Evolutionary conservation across 1,284 basidiomycete species (phyloP).

Genomic region (Apiotrichum akiyoshidainum): DNA sequence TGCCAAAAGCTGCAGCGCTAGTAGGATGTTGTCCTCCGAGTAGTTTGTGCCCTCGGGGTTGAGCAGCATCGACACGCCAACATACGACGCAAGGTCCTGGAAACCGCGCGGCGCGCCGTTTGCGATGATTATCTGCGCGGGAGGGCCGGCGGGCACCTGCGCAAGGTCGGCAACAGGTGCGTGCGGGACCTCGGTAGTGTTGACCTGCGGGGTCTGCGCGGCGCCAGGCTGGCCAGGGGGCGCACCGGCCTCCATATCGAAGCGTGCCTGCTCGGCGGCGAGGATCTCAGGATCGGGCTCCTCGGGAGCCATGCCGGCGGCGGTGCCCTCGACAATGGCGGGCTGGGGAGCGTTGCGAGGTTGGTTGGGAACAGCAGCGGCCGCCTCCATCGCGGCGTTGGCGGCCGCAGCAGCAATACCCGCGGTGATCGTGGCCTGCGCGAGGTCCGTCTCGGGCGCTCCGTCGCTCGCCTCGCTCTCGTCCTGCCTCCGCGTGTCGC

Average conservation of each 20-base stretch:
- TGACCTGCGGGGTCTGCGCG: slow-evolving; percentile 35
- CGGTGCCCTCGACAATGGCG: slow-evolving; percentile 30
- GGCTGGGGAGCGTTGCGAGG: slow-evolving; percentile 32
- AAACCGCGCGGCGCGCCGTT: slow-evolving; percentile 50
- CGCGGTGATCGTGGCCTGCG: slow-evolving; percentile 35
- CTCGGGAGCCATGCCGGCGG: slow-evolving; percentile 25
- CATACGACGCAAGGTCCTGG: slow-evolving; percentile 47
- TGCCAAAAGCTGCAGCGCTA: slow-evolving; percentile 86
- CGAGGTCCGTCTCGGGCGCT: slow-evolving; percentile 37
- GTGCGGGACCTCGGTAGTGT: slow-evolving; percentile 22
- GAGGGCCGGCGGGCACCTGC: slow-evolving; percentile 18
- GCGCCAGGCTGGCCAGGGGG: slow-evolving; percentile 47
- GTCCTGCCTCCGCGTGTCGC: slow-evolving; percentile 27
- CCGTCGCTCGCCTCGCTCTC: slow-evolving; percentile 44
- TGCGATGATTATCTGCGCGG: slow-evolving; percentile 49
- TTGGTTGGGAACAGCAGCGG: slow-evolving; percentile 25
- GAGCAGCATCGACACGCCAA: slow-evolving; percentile 40
- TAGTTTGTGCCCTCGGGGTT: slow-evolving; percentile 58
- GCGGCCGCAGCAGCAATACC: slow-evolving; percentile 37
- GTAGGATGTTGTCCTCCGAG: slow-evolving; percentile 89
- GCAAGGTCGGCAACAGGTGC: slow-evolving; percentile 21
- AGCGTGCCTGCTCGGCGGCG: slow-evolving; percentile 44
- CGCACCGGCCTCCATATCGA: slow-evolving; percentile 47
- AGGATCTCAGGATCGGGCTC: slow-evolving; percentile 41
- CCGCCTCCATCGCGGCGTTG: slow-evolving; percentile 23